Base-by-base conservation (phyloP, 306 rosid species). In the Corylus avellana region DNA sequence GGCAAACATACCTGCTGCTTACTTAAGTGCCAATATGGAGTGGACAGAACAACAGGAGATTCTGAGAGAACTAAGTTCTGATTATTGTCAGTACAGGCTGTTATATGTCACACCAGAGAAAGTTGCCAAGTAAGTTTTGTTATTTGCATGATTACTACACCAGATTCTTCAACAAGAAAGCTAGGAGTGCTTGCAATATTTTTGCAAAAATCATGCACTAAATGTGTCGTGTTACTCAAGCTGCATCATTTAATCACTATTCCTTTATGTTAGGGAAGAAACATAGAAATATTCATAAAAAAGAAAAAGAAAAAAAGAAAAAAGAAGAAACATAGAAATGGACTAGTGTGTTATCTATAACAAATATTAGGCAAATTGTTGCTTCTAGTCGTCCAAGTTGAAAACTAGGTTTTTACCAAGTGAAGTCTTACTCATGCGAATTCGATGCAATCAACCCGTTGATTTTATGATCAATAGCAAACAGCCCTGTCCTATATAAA, bases 31-130 rank as follows among this genome's bases (percentile, higher is more conserved):
- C 87, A 93, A 86, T 82, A 86, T 95, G 97, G 99, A 95, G 84
- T 93, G 99, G 99, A 22, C 85, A 63, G 96, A 95, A 79, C 99
- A 95, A 62, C 98, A 92, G 83, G 98, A 95, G 85, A 93, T 95
- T 76, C 84, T 95, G 70, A 87, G 98, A 88, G 92, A 88, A 79
- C 86, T 95, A 46, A 90, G 81, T 81, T 95, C 95, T 49, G 94
- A 93, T 73, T 76, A 78, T 76, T 90, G 89, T 80, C 91, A 90
- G 85, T 95, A 89, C 86, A 93, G 84, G 91, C 85, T 95, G 77
- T 88, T 95, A 74, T 95, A 95, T 78, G 97, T 95, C 77, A 95
- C 99, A 72, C 99, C 99, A 1, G 99, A 95, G 85, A 95, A 95
- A 87, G 92, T 95, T 95, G 99, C 96, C 27, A 91, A 53, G 99